Conservation (phyloP, 768 basidiomycete species). For the Boletus barrowsii region DNA sequence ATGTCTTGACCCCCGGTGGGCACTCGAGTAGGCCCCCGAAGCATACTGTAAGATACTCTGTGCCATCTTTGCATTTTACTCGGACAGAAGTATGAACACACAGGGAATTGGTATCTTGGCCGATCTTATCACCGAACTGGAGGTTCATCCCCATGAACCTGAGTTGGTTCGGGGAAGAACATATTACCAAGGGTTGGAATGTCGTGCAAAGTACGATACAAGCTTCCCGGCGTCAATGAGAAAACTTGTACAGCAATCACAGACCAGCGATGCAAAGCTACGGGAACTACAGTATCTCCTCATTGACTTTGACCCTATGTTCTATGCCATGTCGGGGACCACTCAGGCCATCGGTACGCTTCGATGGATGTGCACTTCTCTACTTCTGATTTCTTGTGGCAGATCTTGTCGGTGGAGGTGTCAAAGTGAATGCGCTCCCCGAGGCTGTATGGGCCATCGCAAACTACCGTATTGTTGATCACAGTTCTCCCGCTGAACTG, state of each 20-base stretch:
- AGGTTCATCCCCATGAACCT: conserved; percentile 41
- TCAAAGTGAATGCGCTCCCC: conserved; percentile 47
- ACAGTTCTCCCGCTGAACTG: conserved; percentile 23
- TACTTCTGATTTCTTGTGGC: conserved; percentile 26
- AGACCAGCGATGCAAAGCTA: conserved; percentile 19
- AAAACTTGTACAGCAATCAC: conserved; percentile 23
- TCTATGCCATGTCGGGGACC: conserved; percentile 21
- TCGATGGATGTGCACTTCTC: background rate
- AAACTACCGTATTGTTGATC: conserved; percentile 35
- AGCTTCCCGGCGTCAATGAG: conserved; percentile 27
- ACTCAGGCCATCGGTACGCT: conserved; percentile 28
- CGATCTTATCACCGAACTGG: conserved; percentile 43
- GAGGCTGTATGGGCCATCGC: conserved; percentile 38
- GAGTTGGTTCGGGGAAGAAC: conserved; percentile 26
- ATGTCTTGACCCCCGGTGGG: conserved; percentile 47
- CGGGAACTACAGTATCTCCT: conserved; percentile 15
- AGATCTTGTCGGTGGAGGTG: conserved; percentile 41
- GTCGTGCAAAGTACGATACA: conserved; percentile 39
- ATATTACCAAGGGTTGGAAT: conserved; percentile 37
- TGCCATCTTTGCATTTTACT: background rate
- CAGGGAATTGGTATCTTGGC: conserved; percentile 52
- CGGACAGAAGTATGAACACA: background rate
- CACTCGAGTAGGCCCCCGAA: conserved; percentile 52
- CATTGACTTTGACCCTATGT: conserved; percentile 18
- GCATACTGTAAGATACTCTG: conserved; percentile 42